A percentile compares a stretch with the other conserved stretches of the same genome.
Conservation (phyloP, 106 monocot genomes). For the Gastrodia elata region DNA sequence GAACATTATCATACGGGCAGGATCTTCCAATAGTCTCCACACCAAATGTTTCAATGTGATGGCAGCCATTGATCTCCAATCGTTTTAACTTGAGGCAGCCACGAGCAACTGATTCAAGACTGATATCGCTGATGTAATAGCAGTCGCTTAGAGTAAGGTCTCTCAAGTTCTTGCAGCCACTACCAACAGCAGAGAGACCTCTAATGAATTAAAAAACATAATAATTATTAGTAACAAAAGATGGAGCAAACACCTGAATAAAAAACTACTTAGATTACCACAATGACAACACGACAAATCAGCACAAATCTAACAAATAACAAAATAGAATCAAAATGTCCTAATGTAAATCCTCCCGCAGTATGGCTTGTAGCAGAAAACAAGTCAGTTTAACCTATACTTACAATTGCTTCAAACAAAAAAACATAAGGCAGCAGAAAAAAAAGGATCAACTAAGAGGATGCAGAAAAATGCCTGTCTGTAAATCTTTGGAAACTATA, state of each 20-base stretch:
- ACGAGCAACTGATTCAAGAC: conserved; percentile 72
- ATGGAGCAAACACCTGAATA: background rate
- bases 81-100: conserved; percentile 63
- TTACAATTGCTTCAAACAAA: background rate
- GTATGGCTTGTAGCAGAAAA: background rate
- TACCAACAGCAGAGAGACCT: conserved; percentile 80
- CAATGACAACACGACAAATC: background rate
- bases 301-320: background rate
- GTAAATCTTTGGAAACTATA: conserved; percentile 82
- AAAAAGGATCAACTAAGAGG: background rate
- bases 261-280: background rate
- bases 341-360: background rate
- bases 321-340: background rate
- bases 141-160: conserved; percentile 77
- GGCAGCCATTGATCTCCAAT: conserved; percentile 88
- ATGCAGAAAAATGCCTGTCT: conserved; percentile 39
- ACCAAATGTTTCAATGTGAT: conserved; percentile 75
- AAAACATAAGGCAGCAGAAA: background rate
- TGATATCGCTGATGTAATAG: conserved; percentile 71
- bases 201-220: conserved; percentile 26
- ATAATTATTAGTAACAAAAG: background rate
- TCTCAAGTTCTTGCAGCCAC: conserved; percentile 79
- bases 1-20: conserved; percentile 52
- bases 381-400: background rate
- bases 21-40: conserved; percentile 73